A percentile compares a stretch with the other conserved stretches of the same genome.
Evolutionary conservation across 805 yeast species (phyloP).

Genomic region (Scheffersomyces amazonensis): DNA sequence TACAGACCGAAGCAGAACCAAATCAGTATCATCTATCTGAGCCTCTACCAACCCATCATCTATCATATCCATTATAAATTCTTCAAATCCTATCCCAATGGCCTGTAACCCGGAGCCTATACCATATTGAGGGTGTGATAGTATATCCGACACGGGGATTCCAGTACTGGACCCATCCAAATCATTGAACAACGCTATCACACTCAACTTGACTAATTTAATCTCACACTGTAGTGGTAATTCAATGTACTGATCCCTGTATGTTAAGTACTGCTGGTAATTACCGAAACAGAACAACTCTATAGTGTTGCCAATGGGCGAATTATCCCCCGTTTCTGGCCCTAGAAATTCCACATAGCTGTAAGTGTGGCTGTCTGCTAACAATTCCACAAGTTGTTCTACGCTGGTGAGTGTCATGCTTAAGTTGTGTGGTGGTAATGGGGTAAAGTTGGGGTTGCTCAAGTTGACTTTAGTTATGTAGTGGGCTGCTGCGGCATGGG

Average conservation of each 20-base stretch:
- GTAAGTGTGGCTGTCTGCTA: too few relatives aligned
- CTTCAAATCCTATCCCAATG: constrained; percentile 13
- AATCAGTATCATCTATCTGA: constrained; percentile 24
- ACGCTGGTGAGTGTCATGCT: too few relatives aligned
- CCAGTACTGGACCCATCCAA: constrained; percentile 9
- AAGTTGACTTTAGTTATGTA: too few relatives aligned
- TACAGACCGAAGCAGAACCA: constrained; percentile 15
- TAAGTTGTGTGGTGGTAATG: too few relatives aligned
- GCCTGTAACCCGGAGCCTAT: constrained; percentile 1
- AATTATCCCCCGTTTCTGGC: too few relatives aligned
- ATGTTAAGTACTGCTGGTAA: constrained; percentile 18
- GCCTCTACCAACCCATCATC: constrained; percentile 20
- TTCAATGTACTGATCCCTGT: constrained; percentile 12
- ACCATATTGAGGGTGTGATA: constrained; percentile 11
- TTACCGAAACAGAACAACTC: constrained; percentile 41
- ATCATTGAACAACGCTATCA: constrained; percentile 20
- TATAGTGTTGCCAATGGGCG: constrained; percentile 24
- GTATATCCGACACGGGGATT: constrained; percentile 11
- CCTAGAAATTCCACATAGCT: too few relatives aligned
- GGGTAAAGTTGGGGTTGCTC: too few relatives aligned
- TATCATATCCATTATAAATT: constrained; percentile 20
- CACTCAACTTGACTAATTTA: constrained; percentile 26
- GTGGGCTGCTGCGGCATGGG: too few relatives aligned
- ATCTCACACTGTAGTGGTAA: constrained; percentile 6
- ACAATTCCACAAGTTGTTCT: too few relatives aligned